phyloP scores from a whole-genome alignment of 306 rosid genomes.

The Medicago ruthenica region DNA sequence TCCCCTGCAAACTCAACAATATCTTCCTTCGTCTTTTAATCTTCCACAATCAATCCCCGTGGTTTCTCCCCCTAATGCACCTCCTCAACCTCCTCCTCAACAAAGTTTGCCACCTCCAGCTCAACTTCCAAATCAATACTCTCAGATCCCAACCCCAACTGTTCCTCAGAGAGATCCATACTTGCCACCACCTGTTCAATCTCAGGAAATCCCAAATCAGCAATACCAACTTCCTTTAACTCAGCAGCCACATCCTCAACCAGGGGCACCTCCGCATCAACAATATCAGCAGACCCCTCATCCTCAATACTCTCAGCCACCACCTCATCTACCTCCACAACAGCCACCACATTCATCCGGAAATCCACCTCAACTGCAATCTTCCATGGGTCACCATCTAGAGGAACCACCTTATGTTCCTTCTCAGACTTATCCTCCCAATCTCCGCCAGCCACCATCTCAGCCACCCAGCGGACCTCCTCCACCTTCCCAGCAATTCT shows the following conservation, averaged over 20 bases:
- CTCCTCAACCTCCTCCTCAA: slow-evolving; percentile 51
- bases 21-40: slow-evolving; percentile 54
- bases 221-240: slow-evolving; percentile 67
- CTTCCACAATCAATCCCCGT: slow-evolving; percentile 58
- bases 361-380: slow-evolving; percentile 61
- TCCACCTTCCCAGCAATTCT: slow-evolving; percentile 70
- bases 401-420: slow-evolving; percentile 76
- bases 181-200: slow-evolving; percentile 62
- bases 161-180: slow-evolving; percentile 72
- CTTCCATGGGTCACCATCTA: slow-evolving; percentile 67
- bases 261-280: slow-evolving; percentile 60
- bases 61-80: slow-evolving; percentile 67
- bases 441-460: slow-evolving; percentile 63
- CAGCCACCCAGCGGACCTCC: slow-evolving; percentile 69
- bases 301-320: slow-evolving; percentile 68
- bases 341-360: slow-evolving; percentile 58
- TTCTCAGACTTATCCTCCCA: slow-evolving; percentile 72
- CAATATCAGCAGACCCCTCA: slow-evolving; percentile 68
- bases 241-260: slow-evolving; percentile 62
- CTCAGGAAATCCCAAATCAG: slow-evolving; percentile 69
- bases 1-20: slow-evolving; percentile 69
- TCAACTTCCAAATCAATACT: slow-evolving; percentile 67
- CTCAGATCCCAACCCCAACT: slow-evolving; percentile 68
- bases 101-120: slow-evolving; percentile 54
- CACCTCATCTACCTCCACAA: slow-evolving; percentile 63